Conservation (phyloP, 2,329 filamentous ascomycete genomes). For the Fusarium nurragi region DNA sequence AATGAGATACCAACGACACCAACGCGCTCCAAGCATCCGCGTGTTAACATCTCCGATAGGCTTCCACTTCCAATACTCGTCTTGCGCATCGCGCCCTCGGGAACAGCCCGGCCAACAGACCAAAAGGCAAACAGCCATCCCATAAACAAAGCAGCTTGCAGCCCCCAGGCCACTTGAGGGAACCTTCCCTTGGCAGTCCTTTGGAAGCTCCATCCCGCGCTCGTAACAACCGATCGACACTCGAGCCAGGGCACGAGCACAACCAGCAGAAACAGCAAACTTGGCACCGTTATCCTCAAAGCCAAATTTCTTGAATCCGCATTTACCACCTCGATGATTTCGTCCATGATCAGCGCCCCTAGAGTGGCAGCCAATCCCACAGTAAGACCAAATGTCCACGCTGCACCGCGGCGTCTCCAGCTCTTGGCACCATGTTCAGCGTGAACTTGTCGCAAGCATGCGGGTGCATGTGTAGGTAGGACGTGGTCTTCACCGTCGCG, state of each 20-base stretch:
- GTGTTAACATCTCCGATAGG: slow-evolving; percentile 54
- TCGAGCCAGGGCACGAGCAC: slow-evolving; percentile 82
- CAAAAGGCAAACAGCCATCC: slow-evolving; percentile 80
- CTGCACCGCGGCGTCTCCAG: slow-evolving; percentile 61
- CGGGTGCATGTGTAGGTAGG: slow-evolving; percentile 70
- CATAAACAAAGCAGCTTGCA: slow-evolving; percentile 70
- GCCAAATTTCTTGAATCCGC: slow-evolving; percentile 73
- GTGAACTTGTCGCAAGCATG: slow-evolving; percentile 66
- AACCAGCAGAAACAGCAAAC: slow-evolving; percentile 76
- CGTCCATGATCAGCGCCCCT: slow-evolving; percentile 82
- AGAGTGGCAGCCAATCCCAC: slow-evolving; percentile 81
- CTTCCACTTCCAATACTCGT: slow-evolving; percentile 41
- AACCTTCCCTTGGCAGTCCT: slow-evolving; percentile 64
- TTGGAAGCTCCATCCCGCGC: slow-evolving; percentile 70
- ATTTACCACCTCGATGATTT: slow-evolving; percentile 81
- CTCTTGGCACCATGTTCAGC: slow-evolving; percentile 66
- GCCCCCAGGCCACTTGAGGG: slow-evolving; percentile 69
- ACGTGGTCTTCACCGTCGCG: slow-evolving; percentile 69
- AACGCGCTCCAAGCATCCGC: slow-evolving; percentile 72
- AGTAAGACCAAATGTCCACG: slow-evolving; percentile 77
- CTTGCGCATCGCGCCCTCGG: slow-evolving; percentile 49
- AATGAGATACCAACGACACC: slow-evolving; percentile 86
- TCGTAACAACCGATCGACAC: slow-evolving; percentile 70
- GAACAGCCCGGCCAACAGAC: slow-evolving; percentile 74
- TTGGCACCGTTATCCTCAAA: slow-evolving; percentile 74